Conservation (phyloP, 495 filamentous ascomycete genomes). For the Margaritispora aquatica region DNA sequence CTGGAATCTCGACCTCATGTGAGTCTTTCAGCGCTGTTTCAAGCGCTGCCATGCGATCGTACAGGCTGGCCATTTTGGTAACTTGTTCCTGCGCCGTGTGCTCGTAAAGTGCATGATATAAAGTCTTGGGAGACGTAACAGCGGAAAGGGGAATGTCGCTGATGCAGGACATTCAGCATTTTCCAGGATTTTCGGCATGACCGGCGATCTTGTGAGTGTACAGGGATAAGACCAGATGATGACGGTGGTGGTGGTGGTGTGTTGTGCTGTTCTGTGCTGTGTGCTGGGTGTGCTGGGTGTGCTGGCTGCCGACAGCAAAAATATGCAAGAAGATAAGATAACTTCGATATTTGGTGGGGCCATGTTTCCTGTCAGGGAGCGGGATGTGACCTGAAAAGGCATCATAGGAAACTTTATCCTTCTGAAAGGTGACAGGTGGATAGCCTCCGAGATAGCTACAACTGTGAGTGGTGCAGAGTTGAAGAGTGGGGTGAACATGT, state of each 20-base stretch:
- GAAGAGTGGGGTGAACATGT: neutral
- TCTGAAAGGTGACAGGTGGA: neutral
- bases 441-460: neutral
- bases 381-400: neutral
- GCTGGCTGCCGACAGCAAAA: too few relatives aligned
- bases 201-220: neutral
- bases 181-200: neutral
- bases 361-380: neutral
- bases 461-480: too few relatives aligned
- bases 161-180: neutral
- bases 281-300: too few relatives aligned
- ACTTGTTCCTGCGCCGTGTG: neutral
- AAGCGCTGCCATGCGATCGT: slow-evolving; percentile 11
- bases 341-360: too few relatives aligned
- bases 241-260: neutral
- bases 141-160: neutral
- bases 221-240: neutral
- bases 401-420: neutral
- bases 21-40: slow-evolving; percentile 3
- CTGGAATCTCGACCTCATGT: slow-evolving; percentile 5
- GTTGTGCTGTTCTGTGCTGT: too few relatives aligned
- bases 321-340: neutral
- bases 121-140: neutral
- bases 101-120: neutral
- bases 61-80: slow-evolving; percentile 5